Evolutionary conservation across 1,284 basidiomycete genomes (phyloP).

Genomic region (Sparassis latifolia): DNA sequence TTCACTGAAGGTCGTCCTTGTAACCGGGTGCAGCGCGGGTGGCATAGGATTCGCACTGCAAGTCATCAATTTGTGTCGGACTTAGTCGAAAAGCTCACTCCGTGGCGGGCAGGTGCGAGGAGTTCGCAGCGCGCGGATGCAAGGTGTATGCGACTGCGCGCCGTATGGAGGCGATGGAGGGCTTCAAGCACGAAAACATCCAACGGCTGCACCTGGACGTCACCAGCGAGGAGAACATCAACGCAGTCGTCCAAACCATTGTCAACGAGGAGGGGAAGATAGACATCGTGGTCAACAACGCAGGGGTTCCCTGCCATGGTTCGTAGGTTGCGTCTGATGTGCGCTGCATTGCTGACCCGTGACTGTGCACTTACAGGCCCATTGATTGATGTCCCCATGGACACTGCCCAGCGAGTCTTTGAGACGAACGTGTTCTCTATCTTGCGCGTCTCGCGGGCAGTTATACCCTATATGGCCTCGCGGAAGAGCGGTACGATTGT

Average conservation of each 20-base stretch:
- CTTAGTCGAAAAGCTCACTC: too few species aligned
- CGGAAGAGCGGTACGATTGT: slow-evolving; percentile 57
- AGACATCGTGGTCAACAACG: slow-evolving; percentile 26
- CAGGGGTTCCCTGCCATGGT: slow-evolving; percentile 8
- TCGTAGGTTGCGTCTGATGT: too few species aligned
- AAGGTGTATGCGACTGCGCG: slow-evolving; percentile 36
- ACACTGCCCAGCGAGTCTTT: slow-evolving; percentile 43
- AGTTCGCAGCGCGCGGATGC: slow-evolving; percentile 27
- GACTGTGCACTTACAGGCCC: slow-evolving; percentile 36
- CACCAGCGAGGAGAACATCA: slow-evolving; percentile 20
- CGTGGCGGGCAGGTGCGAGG: slow-evolving; percentile 23
- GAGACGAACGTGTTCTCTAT: slow-evolving; percentile 62
- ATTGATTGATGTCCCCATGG: slow-evolving; percentile 52
- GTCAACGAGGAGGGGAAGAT: slow-evolving; percentile 19
- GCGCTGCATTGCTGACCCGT: too few species aligned
- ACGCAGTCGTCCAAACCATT: slow-evolving; percentile 19
- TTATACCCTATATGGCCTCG: slow-evolving; percentile 67
- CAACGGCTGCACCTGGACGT: slow-evolving; percentile 25
- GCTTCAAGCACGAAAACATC: slow-evolving; percentile 21
- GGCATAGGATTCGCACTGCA: slow-evolving; percentile 65
- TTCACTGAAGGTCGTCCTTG: slow-evolving; percentile 23
- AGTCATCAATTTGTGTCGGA: slow-evolving; percentile 19
- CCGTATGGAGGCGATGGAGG: slow-evolving; percentile 26
- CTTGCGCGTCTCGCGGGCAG: slow-evolving; percentile 54
- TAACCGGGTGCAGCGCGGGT: slow-evolving; percentile 65